phyloP scores from a whole-genome alignment of 164 flowering plant genomes.

The Saururus chinensis region DNA sequence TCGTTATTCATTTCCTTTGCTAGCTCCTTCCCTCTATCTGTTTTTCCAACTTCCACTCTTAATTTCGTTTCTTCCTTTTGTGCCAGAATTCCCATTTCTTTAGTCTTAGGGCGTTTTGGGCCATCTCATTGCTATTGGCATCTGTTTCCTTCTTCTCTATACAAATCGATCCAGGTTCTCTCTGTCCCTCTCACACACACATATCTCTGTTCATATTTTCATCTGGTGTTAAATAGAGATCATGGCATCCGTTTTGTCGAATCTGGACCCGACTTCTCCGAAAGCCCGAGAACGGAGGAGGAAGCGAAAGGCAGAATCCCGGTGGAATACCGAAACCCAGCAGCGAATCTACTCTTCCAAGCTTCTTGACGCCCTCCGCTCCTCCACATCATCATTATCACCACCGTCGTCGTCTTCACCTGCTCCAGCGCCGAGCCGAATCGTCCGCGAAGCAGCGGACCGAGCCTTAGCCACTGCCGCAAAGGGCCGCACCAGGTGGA shows the following conservation, averaged over 20 bases:
- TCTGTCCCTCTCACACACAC: neutral
- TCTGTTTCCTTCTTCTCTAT: neutral
- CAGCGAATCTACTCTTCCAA: slow-evolving; percentile 54
- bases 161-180: neutral
- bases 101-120: no score
- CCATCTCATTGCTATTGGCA: neutral
- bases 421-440: slow-evolving; percentile 27
- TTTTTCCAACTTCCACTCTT: neutral
- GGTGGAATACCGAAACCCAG: slow-evolving; percentile 30
- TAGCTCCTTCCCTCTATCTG: slow-evolving; percentile 1
- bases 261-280: slow-evolving; percentile 3
- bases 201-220: no score
- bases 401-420: slow-evolving; percentile 11
- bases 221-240: no score
- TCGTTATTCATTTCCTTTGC: neutral
- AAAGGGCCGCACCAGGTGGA: slow-evolving; percentile 64
- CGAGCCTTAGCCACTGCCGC: slow-evolving; percentile 54
- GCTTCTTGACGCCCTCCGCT: slow-evolving; percentile 47
- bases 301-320: slow-evolving; percentile 1
- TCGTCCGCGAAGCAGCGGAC: slow-evolving; percentile 63
- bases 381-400: slow-evolving; percentile 6
- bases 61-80: neutral
- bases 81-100: neutral
- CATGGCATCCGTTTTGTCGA: neutral
- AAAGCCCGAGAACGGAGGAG: slow-evolving; percentile 12